These are phyloP conservation scores for Ephemerocybe angulata DNA, from an alignment of 768 basidiomycete species.

Conservation along the genomic window DNA sequence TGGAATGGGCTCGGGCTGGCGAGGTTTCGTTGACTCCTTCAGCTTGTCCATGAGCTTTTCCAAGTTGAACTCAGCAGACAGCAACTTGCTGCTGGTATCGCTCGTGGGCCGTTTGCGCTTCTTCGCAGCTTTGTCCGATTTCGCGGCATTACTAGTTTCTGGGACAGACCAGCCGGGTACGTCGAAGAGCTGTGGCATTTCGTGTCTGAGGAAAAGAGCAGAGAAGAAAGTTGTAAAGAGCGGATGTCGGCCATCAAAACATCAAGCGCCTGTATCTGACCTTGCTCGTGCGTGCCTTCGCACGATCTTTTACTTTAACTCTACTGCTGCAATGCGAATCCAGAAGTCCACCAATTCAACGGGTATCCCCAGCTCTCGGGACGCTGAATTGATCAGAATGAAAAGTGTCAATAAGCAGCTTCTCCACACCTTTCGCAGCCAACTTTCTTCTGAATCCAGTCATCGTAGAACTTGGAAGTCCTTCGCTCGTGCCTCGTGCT, in stretches of 20 bases:
- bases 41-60: conserved; percentile 59
- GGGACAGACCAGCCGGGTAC: conserved; percentile 68
- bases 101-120: conserved; percentile 50
- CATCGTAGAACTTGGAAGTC: too few species aligned
- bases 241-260: not conserved
- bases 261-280: not conserved
- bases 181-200: conserved; percentile 38
- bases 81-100: conserved; percentile 31
- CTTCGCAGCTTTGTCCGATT: conserved; percentile 34
- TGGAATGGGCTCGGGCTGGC: conserved; percentile 49
- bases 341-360: too few species aligned
- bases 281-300: not conserved
- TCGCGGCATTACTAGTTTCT: conserved; percentile 31
- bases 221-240: not conserved
- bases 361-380: too few species aligned
- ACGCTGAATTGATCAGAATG: too few species aligned
- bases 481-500: not conserved
- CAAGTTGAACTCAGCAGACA: conserved; percentile 47
- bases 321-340: not conserved
- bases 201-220: not conserved
- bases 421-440: too few species aligned
- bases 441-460: too few species aligned
- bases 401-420: too few species aligned
- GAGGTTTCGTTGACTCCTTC: conserved; percentile 20
- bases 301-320: not conserved